Evolutionary conservation across 2,329 filamentous ascomycete genomes (phyloP).

Genomic region (Pseudogymnoascus sp.): DNA sequence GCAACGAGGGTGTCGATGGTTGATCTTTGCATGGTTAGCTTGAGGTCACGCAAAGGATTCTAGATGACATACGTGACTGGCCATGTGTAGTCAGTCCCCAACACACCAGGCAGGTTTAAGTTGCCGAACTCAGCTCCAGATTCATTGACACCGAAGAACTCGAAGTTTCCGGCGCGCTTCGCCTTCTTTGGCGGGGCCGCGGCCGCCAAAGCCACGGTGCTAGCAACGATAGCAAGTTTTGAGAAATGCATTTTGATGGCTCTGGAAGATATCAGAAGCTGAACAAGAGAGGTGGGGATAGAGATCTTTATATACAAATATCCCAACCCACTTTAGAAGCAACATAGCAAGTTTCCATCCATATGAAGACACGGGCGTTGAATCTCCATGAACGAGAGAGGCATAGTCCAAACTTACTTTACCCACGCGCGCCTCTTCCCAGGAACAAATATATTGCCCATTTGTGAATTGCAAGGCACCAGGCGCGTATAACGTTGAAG

Average conservation of each 20-base stretch:
- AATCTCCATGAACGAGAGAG: background rate
- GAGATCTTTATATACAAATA: background rate
- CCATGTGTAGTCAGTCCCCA: constrained; percentile 52
- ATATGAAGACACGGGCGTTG: background rate
- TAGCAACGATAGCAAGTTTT: constrained; percentile 16
- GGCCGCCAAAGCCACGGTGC: constrained; percentile 19
- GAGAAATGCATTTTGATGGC: constrained; percentile 17
- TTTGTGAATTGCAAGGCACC: background rate
- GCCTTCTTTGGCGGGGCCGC: constrained; percentile 25
- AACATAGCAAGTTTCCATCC: background rate
- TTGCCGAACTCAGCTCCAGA: constrained; percentile 55
- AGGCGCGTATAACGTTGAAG: background rate
- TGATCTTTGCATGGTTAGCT: constrained; percentile 16
- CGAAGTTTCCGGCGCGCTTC: constrained; percentile 32
- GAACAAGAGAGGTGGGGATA: background rate
- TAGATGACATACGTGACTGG: constrained; percentile 39
- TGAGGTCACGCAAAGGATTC: constrained; percentile 8
- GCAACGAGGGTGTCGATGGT: constrained; percentile 38
- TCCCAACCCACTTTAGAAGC: background rate
- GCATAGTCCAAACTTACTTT: background rate
- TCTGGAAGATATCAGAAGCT: background rate
- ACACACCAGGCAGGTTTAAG: constrained; percentile 44
- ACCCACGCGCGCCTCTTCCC: background rate
- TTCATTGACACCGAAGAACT: constrained; percentile 31
- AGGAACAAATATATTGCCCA: background rate